These are phyloP conservation scores for Peronospora farinosa DNA, from an alignment of 352 stramenopile genomes.

Conservation along the genomic window DNA sequence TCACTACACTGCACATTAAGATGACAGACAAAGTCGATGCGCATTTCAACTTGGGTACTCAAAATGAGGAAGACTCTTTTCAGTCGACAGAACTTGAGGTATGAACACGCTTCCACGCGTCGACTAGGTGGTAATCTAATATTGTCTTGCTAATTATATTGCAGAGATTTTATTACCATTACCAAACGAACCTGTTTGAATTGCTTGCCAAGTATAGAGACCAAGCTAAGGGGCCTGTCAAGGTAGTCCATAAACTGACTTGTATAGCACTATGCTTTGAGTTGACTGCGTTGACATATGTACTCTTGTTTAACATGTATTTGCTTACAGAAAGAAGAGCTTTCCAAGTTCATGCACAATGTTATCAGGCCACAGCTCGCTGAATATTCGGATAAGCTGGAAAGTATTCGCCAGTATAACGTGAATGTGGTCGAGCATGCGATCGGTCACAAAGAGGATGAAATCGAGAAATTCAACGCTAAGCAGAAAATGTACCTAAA, in stretches of 20 bases:
- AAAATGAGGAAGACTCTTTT: slow-evolving; percentile 53
- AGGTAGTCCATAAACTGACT: slow-evolving; percentile 28
- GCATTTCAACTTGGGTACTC: slow-evolving; percentile 36
- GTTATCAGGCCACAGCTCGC: slow-evolving; percentile 48
- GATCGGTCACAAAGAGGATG: slow-evolving; percentile 54
- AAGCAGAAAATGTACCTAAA: slow-evolving; percentile 59
- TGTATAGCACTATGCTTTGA: neutral
- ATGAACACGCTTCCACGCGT: neutral
- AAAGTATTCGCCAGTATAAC: slow-evolving; percentile 61
- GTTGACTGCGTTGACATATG: neutral
- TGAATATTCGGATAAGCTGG: slow-evolving; percentile 45
- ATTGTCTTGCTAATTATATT: neutral
- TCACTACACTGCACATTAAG: slow-evolving; percentile 45
- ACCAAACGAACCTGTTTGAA: slow-evolving; percentile 60
- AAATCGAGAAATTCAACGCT: slow-evolving; percentile 43
- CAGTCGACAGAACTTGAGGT: slow-evolving; percentile 72
- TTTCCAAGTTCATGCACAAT: slow-evolving; percentile 58
- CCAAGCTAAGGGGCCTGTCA: slow-evolving; percentile 49
- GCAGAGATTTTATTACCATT: slow-evolving; percentile 70
- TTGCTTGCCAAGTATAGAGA: slow-evolving; percentile 69
- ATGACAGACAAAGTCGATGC: slow-evolving; percentile 56
- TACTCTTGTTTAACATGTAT: neutral
- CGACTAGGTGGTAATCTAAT: neutral
- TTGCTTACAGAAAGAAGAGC: slow-evolving; percentile 44
- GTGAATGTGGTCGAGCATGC: slow-evolving; percentile 42